Conservation (phyloP, 495 filamentous ascomycete species). For the Xylaria nigripes region DNA sequence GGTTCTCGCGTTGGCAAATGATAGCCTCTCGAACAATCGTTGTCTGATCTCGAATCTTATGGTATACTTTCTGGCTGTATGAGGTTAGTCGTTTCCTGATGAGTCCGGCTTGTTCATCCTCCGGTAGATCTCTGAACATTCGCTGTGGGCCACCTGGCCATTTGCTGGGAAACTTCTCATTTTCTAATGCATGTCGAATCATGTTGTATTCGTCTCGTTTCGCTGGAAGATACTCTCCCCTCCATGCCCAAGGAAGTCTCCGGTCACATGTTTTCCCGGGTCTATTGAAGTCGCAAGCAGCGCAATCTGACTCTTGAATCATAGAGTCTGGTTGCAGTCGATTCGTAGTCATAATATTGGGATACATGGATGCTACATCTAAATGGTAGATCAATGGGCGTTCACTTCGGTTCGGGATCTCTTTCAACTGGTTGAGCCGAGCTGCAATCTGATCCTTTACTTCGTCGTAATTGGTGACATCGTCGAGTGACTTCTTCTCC, state of each 20-base stretch:
- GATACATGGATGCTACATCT: slow-evolving; percentile 99
- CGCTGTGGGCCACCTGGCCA: slow-evolving; percentile 59
- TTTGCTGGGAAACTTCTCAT: slow-evolving; percentile 79
- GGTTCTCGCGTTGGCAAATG: slow-evolving; percentile 97
- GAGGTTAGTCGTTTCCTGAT: slow-evolving; percentile 83
- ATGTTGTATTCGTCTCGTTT: slow-evolving; percentile 99
- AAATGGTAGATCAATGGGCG: slow-evolving; percentile 93
- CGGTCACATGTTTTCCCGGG: slow-evolving; percentile 97
- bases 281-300: slow-evolving; percentile 96
- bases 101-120: slow-evolving; percentile 73
- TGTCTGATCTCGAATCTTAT: slow-evolving; percentile 94
- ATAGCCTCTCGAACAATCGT: slow-evolving; percentile 94
- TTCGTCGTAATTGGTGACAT: slow-evolving; percentile 88
- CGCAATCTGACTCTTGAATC: slow-evolving; percentile 92
- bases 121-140: slow-evolving; percentile 69
- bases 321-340: slow-evolving; percentile 95
- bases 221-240: slow-evolving; percentile 93
- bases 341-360: slow-evolving; percentile 99
- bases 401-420: slow-evolving; percentile 72
- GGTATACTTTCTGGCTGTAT: slow-evolving; percentile 98
- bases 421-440: slow-evolving; percentile 63
- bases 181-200: slow-evolving; percentile 88
- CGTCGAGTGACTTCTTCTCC: slow-evolving; percentile 87
- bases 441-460: slow-evolving; percentile 76
- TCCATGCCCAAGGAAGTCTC: slow-evolving; percentile 93